phyloP scores from a whole-genome alignment of 306 rosid species.

The Trifolium fragiferum region DNA sequence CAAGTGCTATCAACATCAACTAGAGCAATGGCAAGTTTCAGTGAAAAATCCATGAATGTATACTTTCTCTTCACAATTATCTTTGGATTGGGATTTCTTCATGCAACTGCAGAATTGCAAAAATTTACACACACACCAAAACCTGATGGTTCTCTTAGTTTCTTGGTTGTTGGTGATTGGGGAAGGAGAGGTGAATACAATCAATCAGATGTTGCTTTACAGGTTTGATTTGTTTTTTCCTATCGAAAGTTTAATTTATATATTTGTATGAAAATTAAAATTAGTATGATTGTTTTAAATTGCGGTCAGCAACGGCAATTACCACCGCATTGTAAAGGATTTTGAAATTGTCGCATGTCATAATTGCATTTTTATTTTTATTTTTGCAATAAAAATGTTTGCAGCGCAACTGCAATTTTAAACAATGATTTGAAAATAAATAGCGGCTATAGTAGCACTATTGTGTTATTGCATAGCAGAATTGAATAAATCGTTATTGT shows the following conservation, averaged over 20 bases:
- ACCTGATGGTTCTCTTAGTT: conserved; percentile 53
- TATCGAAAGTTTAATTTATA: background rate
- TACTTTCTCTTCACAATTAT: conserved; percentile 34
- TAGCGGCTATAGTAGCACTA: too few relatives aligned
- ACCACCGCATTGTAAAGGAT: background rate
- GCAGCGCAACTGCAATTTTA: too few relatives aligned
- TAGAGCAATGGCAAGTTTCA: conserved; percentile 33
- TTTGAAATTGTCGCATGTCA: too few relatives aligned
- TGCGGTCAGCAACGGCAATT: too few relatives aligned
- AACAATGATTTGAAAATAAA: background rate
- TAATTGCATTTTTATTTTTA: too few relatives aligned
- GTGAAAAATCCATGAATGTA: conserved; percentile 5
- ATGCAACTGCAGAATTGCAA: conserved; percentile 50
- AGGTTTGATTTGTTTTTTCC: conserved; percentile 35
- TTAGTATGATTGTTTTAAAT: too few relatives aligned
- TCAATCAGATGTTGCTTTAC: conserved; percentile 57
- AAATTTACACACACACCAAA: conserved; percentile 48
- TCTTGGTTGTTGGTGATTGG: conserved; percentile 67
- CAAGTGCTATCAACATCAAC: background rate
- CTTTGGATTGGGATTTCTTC: conserved; percentile 39
- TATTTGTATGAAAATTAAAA: background rate
- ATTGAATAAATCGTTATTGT: too few relatives aligned
- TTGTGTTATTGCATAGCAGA: too few relatives aligned
- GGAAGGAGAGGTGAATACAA: conserved; percentile 63
- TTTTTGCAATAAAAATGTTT: too few relatives aligned